Base-by-base conservation (phyloP, 352 stramenopile genomes). In the Globisporangium echinulatum region DNA sequence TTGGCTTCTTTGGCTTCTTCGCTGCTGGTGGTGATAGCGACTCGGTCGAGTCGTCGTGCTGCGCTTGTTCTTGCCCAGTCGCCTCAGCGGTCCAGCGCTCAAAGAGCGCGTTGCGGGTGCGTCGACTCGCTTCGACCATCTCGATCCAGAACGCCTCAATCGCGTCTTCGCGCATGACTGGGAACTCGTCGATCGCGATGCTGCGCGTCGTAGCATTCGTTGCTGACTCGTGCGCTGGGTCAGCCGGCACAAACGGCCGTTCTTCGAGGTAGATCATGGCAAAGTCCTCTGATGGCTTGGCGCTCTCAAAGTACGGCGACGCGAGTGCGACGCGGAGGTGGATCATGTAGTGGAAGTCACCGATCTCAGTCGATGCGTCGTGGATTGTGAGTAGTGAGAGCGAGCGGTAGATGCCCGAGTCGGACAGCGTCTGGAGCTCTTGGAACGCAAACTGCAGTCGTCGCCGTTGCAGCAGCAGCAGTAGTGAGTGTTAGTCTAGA, bases 131-230 rank as follows among this genome's bases (percentile, higher is more conserved):
- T 50, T 92, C 77, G 14, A 92, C 79, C 78, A 86, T 90, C 15
- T 71, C 48, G 59, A 90, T 75, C 83, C 83, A 92, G 52, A 88
- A 94, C 19, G 61, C 53, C 52, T 96, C 83, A 40, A 92, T 87
- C 36, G 82, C 83, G 47, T 80, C 67, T 9, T 89, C 78, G 49
- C 87, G 74, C 87, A 96, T 94, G n/a, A 84, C 75, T 0, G 87
- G 85, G 58, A 96, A 94, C 54, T 83, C 72, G 49, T 93, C 79
- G 52, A 96, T 93, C 17, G 85, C 84, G 61, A 96, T 87, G 54
- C 72, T 91, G 8, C 70, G 69, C 7, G 10, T 19, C 4, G 66
- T 64, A 17, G 56, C 57, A 54, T 86, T 82, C 7, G 63, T 61
- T 17, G 61, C 48, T 17, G 15, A 4, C 6, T 36, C 25, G 60